phyloP scores from a whole-genome alignment of 1,284 basidiomycete genomes.

The Rhodotorula glutinis region DNA sequence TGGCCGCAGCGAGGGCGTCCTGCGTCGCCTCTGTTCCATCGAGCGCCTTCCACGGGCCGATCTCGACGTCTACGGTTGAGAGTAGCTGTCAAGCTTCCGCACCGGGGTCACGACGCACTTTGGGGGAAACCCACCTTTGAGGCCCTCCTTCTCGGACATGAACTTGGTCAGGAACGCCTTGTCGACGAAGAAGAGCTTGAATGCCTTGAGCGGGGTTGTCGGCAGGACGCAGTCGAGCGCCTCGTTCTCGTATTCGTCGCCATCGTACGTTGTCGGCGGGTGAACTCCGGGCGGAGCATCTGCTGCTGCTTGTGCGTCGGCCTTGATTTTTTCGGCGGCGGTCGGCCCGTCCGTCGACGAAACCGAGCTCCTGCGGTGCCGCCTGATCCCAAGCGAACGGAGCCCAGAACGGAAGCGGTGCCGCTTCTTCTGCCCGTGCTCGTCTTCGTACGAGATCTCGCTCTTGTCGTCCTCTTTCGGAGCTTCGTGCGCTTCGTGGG shows the following conservation, averaged over 20 bases:
- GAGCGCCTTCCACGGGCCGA: conserved; percentile 77
- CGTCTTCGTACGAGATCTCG: conserved; percentile 40
- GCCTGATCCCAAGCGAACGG: background rate
- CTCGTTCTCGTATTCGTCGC: conserved; percentile 33
- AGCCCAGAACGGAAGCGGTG: conserved; percentile 26
- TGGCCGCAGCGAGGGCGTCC: conserved; percentile 39
- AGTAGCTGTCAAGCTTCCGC: no score
- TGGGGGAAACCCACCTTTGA: conserved; percentile 11
- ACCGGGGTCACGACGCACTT: background rate
- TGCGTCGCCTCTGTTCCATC: conserved; percentile 1
- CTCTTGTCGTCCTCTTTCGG: conserved; percentile 16
- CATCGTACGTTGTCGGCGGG: conserved; percentile 26
- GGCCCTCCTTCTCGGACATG: conserved; percentile 77
- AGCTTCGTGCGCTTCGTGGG: conserved; percentile 6
- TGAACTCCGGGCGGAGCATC: conserved; percentile 8
- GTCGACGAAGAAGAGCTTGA: conserved; percentile 91
- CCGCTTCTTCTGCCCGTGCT: conserved; percentile 31
- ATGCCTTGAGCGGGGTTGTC: conserved; percentile 86
- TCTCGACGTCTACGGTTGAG: conserved; percentile 67
- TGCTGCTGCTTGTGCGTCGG: conserved; percentile 10
- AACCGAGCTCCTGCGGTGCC: background rate
- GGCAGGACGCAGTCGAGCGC: conserved; percentile 56
- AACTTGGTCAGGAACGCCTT: conserved; percentile 86
- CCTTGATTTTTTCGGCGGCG: conserved; percentile 37
- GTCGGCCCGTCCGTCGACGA: conserved; percentile 5